Base-by-base conservation (phyloP, 179 eudicot genomes). In the Gypsophila paniculata region DNA sequence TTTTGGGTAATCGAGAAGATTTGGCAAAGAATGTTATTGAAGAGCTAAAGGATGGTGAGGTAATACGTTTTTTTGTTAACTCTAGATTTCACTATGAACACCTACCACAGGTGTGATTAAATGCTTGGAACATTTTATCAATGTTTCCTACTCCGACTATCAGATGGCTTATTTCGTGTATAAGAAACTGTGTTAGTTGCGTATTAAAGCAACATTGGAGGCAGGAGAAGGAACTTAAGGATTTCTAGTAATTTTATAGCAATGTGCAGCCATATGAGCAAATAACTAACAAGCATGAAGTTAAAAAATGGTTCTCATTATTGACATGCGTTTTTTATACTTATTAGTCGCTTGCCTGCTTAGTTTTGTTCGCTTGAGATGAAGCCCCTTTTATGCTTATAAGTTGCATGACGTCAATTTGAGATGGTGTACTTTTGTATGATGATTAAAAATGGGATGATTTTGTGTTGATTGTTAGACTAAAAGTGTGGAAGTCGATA, bases 1-100 rank as follows among this genome's bases (percentile, higher is more conserved):
- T 91, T 73, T 86, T 91, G 32, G 99, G 99, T 72, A 91, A 89
- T 82, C 91, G 97, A 36, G 99, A 94, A 75, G 99, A 94, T 82
- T 77, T 94, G 85, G 97, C 85, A 53, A 94, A 94, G 78, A 90
- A 91, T 82, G 84, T 94, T 63, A 79, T 94, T 68, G 85, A 91
- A 51, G 97, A 94, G 75, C 75, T 93, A 75, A 96, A 94, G 80
- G 80, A 78, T 76, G 89, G 88, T 29, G 99, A 94, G 99, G 99
- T 94, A 85, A 67, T 71, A 26, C 48, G 42, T 55, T 11, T 3
- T 3, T 53, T n/a, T 29, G 1, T 15, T 38, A 32, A 26, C 8
- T 49, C 39, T 53, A 9, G 36, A 58, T 58, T 58, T 58, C 23
- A 15, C 7, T 22, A 21, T 23, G 4, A 22, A 12, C 29, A 21